Evolutionary conservation across 2,329 filamentous ascomycete species (phyloP), one percentile per base, ranked within the genome.

Genomic region (Erysiphe pulchra): DNA sequence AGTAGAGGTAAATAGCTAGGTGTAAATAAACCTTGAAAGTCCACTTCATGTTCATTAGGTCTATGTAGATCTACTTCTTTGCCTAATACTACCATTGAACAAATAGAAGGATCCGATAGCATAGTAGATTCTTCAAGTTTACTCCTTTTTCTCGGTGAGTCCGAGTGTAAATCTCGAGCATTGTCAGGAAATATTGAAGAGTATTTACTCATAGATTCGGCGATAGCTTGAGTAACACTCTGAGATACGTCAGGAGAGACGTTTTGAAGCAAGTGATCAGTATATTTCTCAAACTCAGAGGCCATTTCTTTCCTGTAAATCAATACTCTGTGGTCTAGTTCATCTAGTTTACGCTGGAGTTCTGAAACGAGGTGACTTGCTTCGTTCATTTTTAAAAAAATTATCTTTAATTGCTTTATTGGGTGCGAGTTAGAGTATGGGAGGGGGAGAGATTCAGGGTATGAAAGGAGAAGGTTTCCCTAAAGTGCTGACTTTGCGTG

Each of bases 1-100:
- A 78, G 66, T 46, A 78, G 62, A 40, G 73, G 73, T 46, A 79
- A 65, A 54, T 71, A 78, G 49, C 62, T 68, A 28, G 73, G 74
- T 33, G 69, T 76, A 55, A 78, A 77, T 48, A 78, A 60, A 49
- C 73, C 73, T 50, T 68, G 67, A 50, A 78, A 69, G 52, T 76
- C 72, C 54, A 62, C 61, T 51, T 77, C 71, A 48, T 70, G 67
- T 48, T 70, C 68, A 59, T 68, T 68, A 44, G 65, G 64, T 53
- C 63, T 65, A 51, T 61, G 55, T 44, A 61, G 60, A 50, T 56
- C 49, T 16, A 59, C 57, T 10, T 61, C 59, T 38, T 59, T 57
- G 10, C 61, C 58, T 7, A 37, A 24, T 28, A 13, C 10, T 5
- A 34, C 38, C 13, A 14, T 36, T 11, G 11, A 31, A 10, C 30